Percentiles rank a stretch among this genome's conserved stretches.
Conservation (phyloP, 768 basidiomycete species). For the Lentinula raphanica region DNA sequence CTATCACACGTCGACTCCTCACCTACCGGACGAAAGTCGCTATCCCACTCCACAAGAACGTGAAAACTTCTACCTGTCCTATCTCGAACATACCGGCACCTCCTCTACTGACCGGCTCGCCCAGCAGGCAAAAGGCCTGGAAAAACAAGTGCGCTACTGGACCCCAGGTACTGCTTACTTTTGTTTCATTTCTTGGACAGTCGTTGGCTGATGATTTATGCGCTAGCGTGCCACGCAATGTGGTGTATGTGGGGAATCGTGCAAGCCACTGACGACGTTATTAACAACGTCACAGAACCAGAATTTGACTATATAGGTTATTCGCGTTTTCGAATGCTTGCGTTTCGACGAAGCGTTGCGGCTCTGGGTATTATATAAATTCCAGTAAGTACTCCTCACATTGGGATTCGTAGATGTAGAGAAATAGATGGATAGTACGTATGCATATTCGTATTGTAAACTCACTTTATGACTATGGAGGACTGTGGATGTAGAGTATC, state of each 20-base stretch:
- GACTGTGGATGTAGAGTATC: too few relatives aligned
- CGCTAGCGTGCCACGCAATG: slow-evolving; percentile 72
- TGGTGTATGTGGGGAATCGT: slow-evolving; percentile 96
- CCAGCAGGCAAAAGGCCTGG: slow-evolving; percentile 49
- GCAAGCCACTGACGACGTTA: slow-evolving; percentile 75
- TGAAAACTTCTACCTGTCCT: slow-evolving; percentile 79
- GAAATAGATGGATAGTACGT: too few relatives aligned
- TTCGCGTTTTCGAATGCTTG: slow-evolving; percentile 60
- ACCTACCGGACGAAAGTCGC: slow-evolving; percentile 51
- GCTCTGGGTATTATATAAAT: slow-evolving; percentile 30
- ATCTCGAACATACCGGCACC: slow-evolving; percentile 52
- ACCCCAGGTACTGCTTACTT: slow-evolving; percentile 43
- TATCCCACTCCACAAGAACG: slow-evolving; percentile 77
- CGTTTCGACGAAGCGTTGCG: slow-evolving; percentile 53
- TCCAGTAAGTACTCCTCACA: too few relatives aligned
- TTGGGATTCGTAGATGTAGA: too few relatives aligned
- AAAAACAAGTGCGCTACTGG: slow-evolving; percentile 81
- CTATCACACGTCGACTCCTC: slow-evolving; percentile 70
- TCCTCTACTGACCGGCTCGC: slow-evolving; percentile 22
- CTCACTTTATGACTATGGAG: too few relatives aligned
- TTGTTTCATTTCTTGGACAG: background rate
- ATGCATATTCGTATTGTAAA: too few relatives aligned
- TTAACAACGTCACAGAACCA: slow-evolving; percentile 48
- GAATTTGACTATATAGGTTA: slow-evolving; percentile 93
- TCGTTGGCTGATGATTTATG: background rate